These are phyloP conservation scores for Rhizopogon salebrosus DNA, from an alignment of 768 basidiomycete species.

Conservation along the genomic window DNA sequence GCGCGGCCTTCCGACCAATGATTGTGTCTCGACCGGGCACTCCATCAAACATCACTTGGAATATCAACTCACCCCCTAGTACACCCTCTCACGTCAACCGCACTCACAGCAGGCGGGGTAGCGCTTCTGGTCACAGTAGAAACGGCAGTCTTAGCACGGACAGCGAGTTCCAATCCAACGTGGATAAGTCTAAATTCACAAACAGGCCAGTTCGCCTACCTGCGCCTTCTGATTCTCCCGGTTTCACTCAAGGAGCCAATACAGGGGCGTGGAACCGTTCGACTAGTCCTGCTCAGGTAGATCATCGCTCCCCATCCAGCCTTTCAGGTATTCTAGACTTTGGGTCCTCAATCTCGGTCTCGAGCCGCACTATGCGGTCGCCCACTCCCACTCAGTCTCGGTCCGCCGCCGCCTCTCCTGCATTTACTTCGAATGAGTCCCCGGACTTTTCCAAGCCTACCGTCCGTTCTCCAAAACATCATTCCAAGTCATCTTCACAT, in stretches of 20 bases:
- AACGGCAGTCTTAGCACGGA: constrained; percentile 54
- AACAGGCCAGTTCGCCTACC: constrained; percentile 51
- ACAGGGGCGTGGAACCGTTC: constrained; percentile 23
- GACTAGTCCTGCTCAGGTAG: constrained; percentile 24
- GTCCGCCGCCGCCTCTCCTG: constrained; percentile 48
- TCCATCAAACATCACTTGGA: constrained; percentile 79
- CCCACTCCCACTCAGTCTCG: constrained; percentile 67
- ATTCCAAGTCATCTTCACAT: constrained; percentile 41
- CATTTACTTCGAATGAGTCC: constrained; percentile 30
- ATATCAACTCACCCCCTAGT: constrained; percentile 29
- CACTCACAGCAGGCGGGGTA: constrained; percentile 24
- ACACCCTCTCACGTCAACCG: constrained; percentile 19
- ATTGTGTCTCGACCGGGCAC: constrained; percentile 48
- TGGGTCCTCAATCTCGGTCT: constrained; percentile 38
- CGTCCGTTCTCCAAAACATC: constrained; percentile 52
- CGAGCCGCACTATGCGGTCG: constrained; percentile 45
- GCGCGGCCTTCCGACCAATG: constrained; percentile 55
- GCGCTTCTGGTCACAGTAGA: constrained; percentile 39
- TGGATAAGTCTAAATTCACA: constrained; percentile 36
- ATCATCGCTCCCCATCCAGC: constrained; percentile 40
- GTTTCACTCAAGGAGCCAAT: constrained; percentile 29
- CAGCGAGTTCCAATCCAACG: constrained; percentile 16
- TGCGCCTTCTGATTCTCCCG: constrained; percentile 55
- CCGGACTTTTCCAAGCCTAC: constrained; percentile 27
- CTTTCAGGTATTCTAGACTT: constrained; percentile 45